These are phyloP conservation scores for Picochlorum costavermella DNA, from an alignment of 139 green algal species.

Conservation along the genomic window DNA sequence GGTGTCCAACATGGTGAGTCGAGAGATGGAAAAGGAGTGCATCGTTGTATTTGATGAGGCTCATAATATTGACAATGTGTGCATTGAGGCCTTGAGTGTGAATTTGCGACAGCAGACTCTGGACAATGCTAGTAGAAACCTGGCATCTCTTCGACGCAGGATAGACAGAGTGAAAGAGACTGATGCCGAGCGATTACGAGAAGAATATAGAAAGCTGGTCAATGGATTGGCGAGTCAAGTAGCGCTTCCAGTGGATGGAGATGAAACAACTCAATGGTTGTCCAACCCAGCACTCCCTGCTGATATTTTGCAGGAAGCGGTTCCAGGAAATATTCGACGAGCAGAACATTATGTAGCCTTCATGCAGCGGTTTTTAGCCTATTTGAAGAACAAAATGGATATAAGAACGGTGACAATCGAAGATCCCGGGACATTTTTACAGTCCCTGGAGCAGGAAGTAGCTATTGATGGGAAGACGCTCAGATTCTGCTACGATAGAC, in stretches of 20 bases:
- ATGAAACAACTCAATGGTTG: slow-evolving; percentile 37
- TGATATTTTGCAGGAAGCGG: slow-evolving; percentile 82
- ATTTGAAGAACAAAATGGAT: slow-evolving; percentile 62
- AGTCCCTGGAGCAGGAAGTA: slow-evolving; percentile 42
- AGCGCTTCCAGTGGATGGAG: slow-evolving; percentile 27
- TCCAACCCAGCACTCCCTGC: slow-evolving; percentile 78
- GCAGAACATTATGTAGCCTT: slow-evolving; percentile 98
- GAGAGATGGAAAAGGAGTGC: slow-evolving; percentile 95
- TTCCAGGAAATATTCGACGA: slow-evolving; percentile 86
- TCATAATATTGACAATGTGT: slow-evolving; percentile 99
- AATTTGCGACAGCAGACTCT: slow-evolving; percentile 81
- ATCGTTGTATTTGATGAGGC: slow-evolving; percentile 99
- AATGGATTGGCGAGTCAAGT: slow-evolving; percentile 66
- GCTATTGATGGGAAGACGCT: slow-evolving; percentile 47
- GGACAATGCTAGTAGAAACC: slow-evolving; percentile 72
- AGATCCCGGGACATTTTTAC: slow-evolving; percentile 73
- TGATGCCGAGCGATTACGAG: slow-evolving; percentile 60
- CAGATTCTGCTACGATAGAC: slow-evolving; percentile 95
- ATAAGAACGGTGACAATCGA: slow-evolving; percentile 57
- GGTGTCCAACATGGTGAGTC: slow-evolving; percentile 78
- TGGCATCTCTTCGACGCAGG: slow-evolving; percentile 54
- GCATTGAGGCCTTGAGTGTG: slow-evolving; percentile 91
- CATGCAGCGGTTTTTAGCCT: slow-evolving; percentile 82
- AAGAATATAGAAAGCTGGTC: slow-evolving; percentile 85
- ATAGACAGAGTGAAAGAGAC: slow-evolving; percentile 50